phyloP scores from a whole-genome alignment of 2,329 filamentous ascomycete genomes.

The Calonectria pseudoreteaudii region DNA sequence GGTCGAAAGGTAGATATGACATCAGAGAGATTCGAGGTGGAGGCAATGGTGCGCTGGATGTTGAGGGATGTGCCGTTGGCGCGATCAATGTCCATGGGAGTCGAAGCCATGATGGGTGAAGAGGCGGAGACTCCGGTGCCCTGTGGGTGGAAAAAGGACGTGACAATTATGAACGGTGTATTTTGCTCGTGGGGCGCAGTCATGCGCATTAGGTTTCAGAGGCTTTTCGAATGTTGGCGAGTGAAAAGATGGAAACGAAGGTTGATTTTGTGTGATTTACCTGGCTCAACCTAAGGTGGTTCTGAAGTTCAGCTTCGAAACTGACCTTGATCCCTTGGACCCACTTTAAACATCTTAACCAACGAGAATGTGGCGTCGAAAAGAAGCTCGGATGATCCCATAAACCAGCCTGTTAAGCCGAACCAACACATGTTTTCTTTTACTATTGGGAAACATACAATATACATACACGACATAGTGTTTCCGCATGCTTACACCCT shows the following conservation, averaged over 20 bases:
- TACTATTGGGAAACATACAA: neutral
- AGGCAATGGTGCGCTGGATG: constrained; percentile 61
- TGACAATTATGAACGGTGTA: rapidly evolving
- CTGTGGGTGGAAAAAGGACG: neutral
- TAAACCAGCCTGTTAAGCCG: neutral
- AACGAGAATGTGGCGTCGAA: neutral
- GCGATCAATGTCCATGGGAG: constrained; percentile 69
- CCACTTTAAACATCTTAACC: neutral
- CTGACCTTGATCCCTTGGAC: neutral
- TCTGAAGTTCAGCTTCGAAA: neutral
- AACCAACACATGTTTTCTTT: neutral
- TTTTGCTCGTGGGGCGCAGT: too few relatives aligned
- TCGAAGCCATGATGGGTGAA: constrained; percentile 58
- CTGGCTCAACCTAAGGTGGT: neutral
- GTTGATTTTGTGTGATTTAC: neutral
- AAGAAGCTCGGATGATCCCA: neutral
- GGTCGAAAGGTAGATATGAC: constrained; percentile 83
- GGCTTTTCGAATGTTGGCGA: neutral
- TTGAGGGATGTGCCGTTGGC: constrained; percentile 60
- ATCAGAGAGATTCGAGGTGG: constrained; percentile 78
- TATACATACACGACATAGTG: neutral
- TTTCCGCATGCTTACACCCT: neutral
- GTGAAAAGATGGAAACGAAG: neutral
- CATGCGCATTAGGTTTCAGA: neutral
- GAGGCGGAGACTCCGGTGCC: neutral